A percentile compares a stretch with the other conserved stretches of the same genome.
phyloP scores from a whole-genome alignment of 495 filamentous ascomycete genomes.

The Margaritispora aquatica region DNA sequence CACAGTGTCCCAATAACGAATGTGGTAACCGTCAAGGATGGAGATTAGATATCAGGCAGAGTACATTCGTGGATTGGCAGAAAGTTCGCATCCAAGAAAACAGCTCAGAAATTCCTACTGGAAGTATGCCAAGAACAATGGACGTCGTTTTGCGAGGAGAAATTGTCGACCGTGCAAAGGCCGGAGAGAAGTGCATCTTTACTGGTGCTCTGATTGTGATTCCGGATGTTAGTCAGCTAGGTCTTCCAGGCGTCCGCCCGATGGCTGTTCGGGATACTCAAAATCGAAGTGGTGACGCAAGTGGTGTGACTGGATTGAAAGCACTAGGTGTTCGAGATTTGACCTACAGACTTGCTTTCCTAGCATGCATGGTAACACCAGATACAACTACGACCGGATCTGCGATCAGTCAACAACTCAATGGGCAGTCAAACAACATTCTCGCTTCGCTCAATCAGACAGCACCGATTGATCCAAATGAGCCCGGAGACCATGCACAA shows the following conservation, averaged over 20 bases:
- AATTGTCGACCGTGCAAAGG: conserved; percentile 95
- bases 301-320: conserved; percentile 82
- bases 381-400: conserved; percentile 76
- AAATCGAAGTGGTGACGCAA: conserved; percentile 66
- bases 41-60: conserved; percentile 93
- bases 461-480: conserved; percentile 51
- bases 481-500: conserved; percentile 77
- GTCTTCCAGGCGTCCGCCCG: conserved; percentile 78
- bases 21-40: conserved; percentile 87
- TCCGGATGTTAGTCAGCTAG: conserved; percentile 92
- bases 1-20: conserved; percentile 88
- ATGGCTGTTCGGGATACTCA: conserved; percentile 81
- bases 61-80: conserved; percentile 98
- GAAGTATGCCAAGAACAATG: conserved; percentile 97
- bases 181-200: conserved; percentile 96
- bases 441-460: conserved; percentile 74
- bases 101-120: conserved; percentile 94
- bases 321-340: conserved; percentile 90
- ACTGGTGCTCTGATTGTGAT: conserved; percentile 95
- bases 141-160: conserved; percentile 97
- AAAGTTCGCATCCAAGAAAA: conserved; percentile 98
- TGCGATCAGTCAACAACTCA: conserved; percentile 56
- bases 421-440: conserved; percentile 70
- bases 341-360: conserved; percentile 95
- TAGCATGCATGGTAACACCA: conserved; percentile 94